Percentiles rank a stretch among this genome's conserved stretches.
Conservation (phyloP, 2,329 filamentous ascomycete species). For the Aureobasidium sp. region DNA sequence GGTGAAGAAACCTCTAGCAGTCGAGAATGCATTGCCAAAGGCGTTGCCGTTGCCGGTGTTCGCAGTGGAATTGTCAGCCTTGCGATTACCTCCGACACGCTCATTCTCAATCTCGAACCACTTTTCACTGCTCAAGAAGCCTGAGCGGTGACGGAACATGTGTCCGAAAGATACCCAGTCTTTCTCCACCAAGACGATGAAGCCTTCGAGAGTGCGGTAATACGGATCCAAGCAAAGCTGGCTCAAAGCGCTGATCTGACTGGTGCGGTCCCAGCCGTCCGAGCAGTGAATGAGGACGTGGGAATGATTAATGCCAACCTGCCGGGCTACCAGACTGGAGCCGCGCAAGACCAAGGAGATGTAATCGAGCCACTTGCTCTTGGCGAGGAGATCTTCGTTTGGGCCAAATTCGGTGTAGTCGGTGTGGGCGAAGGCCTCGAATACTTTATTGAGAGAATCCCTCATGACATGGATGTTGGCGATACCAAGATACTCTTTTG, state of each 20-base stretch:
- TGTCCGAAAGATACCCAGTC: slow-evolving; percentile 98
- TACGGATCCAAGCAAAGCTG: slow-evolving; percentile 95
- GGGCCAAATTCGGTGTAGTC: slow-evolving; percentile 79
- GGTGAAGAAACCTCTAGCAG: slow-evolving; percentile 82
- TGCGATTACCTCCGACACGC: slow-evolving; percentile 49
- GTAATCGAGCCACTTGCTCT: slow-evolving; percentile 87
- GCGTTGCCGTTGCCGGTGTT: slow-evolving; percentile 61
- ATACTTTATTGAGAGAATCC: slow-evolving; percentile 76
- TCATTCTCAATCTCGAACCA: slow-evolving; percentile 91
- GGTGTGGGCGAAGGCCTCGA: slow-evolving; percentile 86
- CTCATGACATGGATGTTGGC: slow-evolving; percentile 99
- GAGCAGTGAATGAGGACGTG: slow-evolving; percentile 97
- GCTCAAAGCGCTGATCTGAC: slow-evolving; percentile 83
- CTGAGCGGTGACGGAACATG: slow-evolving; percentile 91
- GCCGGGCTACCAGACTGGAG: slow-evolving; percentile 72
- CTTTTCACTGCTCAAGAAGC: slow-evolving; percentile 80
- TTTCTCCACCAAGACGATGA: slow-evolving; percentile 91
- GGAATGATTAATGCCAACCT: slow-evolving; percentile 86
- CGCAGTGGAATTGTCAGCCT: slow-evolving; percentile 42
- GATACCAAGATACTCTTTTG: slow-evolving; percentile 88
- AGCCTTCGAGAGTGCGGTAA: slow-evolving; percentile 88
- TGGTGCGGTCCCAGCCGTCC: slow-evolving; percentile 96
- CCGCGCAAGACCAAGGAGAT: slow-evolving; percentile 79
- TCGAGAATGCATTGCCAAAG: slow-evolving; percentile 73
- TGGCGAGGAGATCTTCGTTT: slow-evolving; percentile 70